Conservation (phyloP, 2,329 filamentous ascomycete genomes). For the Nemania abortiva region DNA sequence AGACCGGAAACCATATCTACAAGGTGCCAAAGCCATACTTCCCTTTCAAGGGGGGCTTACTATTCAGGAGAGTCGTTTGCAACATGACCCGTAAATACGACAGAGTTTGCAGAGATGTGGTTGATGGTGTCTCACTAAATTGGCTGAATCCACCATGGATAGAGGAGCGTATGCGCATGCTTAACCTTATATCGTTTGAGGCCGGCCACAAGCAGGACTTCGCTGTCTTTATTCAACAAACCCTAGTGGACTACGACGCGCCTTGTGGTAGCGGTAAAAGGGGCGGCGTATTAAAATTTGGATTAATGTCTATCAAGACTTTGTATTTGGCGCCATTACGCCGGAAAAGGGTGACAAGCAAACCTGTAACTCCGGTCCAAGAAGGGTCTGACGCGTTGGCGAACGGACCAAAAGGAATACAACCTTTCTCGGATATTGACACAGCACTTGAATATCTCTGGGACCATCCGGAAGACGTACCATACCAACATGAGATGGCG, state of each 20-base stretch:
- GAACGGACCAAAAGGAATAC: background rate
- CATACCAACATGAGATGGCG: background rate
- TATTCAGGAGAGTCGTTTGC: slow-evolving; percentile 9
- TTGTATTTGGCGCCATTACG: too few relatives aligned
- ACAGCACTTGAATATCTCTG: background rate
- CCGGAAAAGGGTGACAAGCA: too few relatives aligned
- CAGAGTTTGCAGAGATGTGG: background rate
- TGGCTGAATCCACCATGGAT: background rate
- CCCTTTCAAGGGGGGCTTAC: background rate
- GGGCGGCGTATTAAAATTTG: too few relatives aligned
- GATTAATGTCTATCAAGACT: too few relatives aligned
- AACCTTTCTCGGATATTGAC: background rate
- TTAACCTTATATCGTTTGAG: slow-evolving; percentile 8
- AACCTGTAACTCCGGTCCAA: too few relatives aligned
- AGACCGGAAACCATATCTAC: background rate
- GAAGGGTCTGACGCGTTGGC: background rate
- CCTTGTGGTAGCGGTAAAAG: too few relatives aligned
- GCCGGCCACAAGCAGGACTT: background rate
- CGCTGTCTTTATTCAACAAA: background rate
- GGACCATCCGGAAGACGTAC: background rate
- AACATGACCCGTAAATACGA: background rate
- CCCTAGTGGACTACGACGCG: too few relatives aligned
- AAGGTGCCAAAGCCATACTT: background rate
- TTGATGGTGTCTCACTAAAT: background rate
- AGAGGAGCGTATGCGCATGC: background rate